phyloP scores from a whole-genome alignment of 1,139 yeast genomes.

The Debaryomycetaceae sp. region DNA sequence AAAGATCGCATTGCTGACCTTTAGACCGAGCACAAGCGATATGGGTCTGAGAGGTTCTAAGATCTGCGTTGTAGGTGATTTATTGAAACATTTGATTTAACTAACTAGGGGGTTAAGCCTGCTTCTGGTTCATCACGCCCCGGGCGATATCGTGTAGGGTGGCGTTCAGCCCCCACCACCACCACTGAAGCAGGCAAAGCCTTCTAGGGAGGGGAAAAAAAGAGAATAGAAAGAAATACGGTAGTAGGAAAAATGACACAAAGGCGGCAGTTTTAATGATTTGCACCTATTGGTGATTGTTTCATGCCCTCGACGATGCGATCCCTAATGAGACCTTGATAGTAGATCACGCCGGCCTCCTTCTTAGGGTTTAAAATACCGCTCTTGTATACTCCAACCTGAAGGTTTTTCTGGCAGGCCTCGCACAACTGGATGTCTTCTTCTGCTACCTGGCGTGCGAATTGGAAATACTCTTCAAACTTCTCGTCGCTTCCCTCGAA shows the following conservation, averaged over 20 bases:
- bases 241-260: neutral
- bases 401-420: conserved; percentile 16
- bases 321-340: conserved; percentile 29
- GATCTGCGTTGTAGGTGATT: too few relatives aligned
- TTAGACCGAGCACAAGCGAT: too few relatives aligned
- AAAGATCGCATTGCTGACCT: too few relatives aligned
- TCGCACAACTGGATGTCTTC: conserved; percentile 20
- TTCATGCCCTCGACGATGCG: neutral
- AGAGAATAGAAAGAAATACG: neutral
- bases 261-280: neutral
- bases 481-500: conserved; percentile 2
- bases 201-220: neutral
- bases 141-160: too few relatives aligned
- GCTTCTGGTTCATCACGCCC: too few relatives aligned
- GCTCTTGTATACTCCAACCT: conserved; percentile 2
- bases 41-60: too few relatives aligned
- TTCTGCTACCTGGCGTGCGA: conserved; percentile 14
- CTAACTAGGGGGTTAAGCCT: too few relatives aligned
- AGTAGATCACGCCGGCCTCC: conserved; percentile 47
- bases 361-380: conserved; percentile 29
- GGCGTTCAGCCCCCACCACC: too few relatives aligned
- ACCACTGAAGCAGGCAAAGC: too few relatives aligned
- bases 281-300: neutral
- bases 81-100: too few relatives aligned
- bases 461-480: conserved; percentile 1